phyloP scores from a whole-genome alignment of 1,139 yeast species.

The Diutina mesorugosa region DNA sequence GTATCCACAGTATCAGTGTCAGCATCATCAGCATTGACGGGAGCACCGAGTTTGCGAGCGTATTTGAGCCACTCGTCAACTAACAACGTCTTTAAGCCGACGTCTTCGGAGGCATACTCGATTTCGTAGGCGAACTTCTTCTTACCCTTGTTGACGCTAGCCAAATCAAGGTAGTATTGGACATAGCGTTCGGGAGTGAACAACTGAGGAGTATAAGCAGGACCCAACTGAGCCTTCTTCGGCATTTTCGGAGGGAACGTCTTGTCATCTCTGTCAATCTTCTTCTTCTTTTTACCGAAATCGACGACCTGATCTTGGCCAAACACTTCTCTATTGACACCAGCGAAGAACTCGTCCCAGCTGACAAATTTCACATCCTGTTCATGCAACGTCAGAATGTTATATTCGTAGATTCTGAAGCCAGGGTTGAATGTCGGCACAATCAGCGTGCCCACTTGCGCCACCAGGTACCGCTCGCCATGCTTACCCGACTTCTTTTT shows the following conservation, averaged over 20 bases:
- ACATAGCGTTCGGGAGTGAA: constrained; percentile 63
- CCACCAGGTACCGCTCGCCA: constrained; percentile 53
- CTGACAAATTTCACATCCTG: constrained; percentile 15
- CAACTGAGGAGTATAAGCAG: constrained; percentile 59
- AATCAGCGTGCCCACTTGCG: constrained; percentile 63
- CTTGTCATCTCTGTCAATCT: constrained; percentile 28
- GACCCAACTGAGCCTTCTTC: constrained; percentile 41
- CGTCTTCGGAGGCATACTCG: constrained; percentile 59
- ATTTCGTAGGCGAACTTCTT: constrained; percentile 43
- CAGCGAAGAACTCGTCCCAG: constrained; percentile 45
- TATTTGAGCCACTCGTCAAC: constrained; percentile 48
- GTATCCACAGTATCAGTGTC: constrained; percentile 1
- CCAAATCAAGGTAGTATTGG: constrained; percentile 59
- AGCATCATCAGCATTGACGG: constrained; percentile 8
- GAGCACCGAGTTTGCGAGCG: constrained; percentile 40
- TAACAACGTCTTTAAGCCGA: constrained; percentile 38
- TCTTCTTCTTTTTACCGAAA: constrained; percentile 38
- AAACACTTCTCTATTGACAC: constrained; percentile 17
- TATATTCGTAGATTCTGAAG: constrained; percentile 76
- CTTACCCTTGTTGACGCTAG: constrained; percentile 31
- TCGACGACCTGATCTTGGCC: constrained; percentile 6
- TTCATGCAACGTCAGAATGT: constrained; percentile 38
- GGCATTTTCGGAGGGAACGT: constrained; percentile 64
- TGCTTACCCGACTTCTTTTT: constrained; percentile 27
- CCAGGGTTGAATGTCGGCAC: constrained; percentile 82